These are phyloP conservation scores for Ganoderma multipileum DNA, from an alignment of 1,284 basidiomycete species.

Conservation along the genomic window DNA sequence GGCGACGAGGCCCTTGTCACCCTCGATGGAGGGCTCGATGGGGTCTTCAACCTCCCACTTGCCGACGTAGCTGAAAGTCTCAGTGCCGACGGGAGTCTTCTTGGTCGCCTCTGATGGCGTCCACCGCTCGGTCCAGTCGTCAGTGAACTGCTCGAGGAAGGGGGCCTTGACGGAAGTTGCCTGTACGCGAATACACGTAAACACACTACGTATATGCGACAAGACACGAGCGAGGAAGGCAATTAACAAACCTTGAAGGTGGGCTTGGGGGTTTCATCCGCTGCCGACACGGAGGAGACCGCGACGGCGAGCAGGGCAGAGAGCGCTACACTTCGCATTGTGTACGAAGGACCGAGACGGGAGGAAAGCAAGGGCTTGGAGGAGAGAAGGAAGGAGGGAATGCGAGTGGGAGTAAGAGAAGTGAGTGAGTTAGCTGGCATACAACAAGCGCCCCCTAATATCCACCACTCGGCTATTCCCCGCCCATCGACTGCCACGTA, in stretches of 20 bases:
- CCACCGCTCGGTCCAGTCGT: slow-evolving; percentile 93
- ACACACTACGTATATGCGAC: slow-evolving; percentile 11
- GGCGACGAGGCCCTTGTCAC: slow-evolving; percentile 90
- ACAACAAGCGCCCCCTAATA: slow-evolving; percentile 39
- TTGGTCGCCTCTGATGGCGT: slow-evolving; percentile 97
- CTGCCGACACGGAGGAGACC: slow-evolving; percentile 63
- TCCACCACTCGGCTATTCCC: slow-evolving; percentile 42
- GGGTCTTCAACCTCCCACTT: slow-evolving; percentile 97
- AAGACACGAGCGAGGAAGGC: background rate
- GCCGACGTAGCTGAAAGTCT: slow-evolving; percentile 96
- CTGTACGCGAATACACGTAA: slow-evolving; percentile 49
- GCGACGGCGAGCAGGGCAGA: slow-evolving; percentile 72
- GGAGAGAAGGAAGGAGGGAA: slow-evolving; percentile 35
- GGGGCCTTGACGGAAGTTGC: slow-evolving; percentile 86
- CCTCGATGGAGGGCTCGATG: slow-evolving; percentile 71
- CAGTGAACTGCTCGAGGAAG: slow-evolving; percentile 97
- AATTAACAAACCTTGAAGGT: slow-evolving; percentile 63
- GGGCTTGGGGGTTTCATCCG: slow-evolving; percentile 63
- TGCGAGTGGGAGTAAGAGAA: slow-evolving; percentile 24
- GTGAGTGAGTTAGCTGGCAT: slow-evolving; percentile 29
- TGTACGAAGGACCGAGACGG: slow-evolving; percentile 71
- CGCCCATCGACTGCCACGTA: slow-evolving; percentile 54
- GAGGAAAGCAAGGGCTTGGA: slow-evolving; percentile 46
- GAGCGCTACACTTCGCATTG: slow-evolving; percentile 85
- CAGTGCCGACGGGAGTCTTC: slow-evolving; percentile 92